Evolutionary conservation across 768 basidiomycete species (phyloP), one percentile per base, ranked within the genome.

Genomic region (Pleurotus cornucopiae): DNA sequence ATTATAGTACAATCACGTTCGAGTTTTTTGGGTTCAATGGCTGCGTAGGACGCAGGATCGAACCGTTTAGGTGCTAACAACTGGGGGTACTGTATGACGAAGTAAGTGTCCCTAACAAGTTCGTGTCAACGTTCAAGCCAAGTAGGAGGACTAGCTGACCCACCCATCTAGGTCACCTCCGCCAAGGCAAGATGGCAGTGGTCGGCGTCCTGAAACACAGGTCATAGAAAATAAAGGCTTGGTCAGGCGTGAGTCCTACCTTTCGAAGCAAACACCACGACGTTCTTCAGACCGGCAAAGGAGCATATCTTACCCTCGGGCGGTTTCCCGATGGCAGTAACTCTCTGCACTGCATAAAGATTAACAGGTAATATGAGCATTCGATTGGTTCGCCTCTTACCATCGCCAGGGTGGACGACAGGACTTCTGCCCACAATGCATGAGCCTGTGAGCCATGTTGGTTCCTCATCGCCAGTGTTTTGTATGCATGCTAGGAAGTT

Each of bases 151-250:
- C 18, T 3, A 23, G 39, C 18, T 18, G 34, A 60, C 73, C 61
- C 64, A 88, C 87, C 89, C 89, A 56, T 91, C 89, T n/a, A 91
- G 70, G 70, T 91, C 89, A 0, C 89, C 89, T 37, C 89, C 89
- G 7, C 79, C 85, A 13, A 91, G 75, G 58, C 79, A 82, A 2
- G 86, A 88, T 7, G 89, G 79, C 41, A 90, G 63, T 0, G 88
- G 86, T 38, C 86, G 79, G 1, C 62, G 56, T 4, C 85, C 86
- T 89, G 9, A 60, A 7, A 37, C 5, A 13, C 6, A 55, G 26
- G 37, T 43, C 39, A 52, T 37, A 52, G 23, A 49, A 18, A 5
- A 21, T 25, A 11, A 2, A 11, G 30, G 9, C 7, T 34, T 34
- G 7, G 30, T 1, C 30, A 34, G 30, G 30, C 1, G 11, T 46